Percentiles rank a stretch among this genome's conserved stretches.
These are phyloP conservation scores for Hansenula sp. DNA, from an alignment of 1,139 yeast genomes.

Conservation along the genomic window DNA sequence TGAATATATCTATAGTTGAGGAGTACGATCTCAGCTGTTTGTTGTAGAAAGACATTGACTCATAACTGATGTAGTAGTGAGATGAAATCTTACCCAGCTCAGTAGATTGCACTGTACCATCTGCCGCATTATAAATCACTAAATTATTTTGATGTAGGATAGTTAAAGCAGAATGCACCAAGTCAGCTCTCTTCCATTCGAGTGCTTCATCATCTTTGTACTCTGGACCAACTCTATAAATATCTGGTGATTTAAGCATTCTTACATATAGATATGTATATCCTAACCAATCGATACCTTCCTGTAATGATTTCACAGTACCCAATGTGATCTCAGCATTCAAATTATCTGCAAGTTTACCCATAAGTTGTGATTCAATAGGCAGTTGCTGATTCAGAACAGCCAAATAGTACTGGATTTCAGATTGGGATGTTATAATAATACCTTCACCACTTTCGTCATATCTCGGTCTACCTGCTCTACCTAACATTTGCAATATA, in stretches of 20 bases:
- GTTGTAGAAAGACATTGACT: conserved; percentile 64
- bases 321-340: conserved; percentile 90
- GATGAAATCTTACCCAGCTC: conserved; percentile 86
- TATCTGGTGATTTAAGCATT: conserved; percentile 68
- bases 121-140: conserved; percentile 49
- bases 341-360: conserved; percentile 64
- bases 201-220: conserved; percentile 50
- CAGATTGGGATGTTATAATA: conserved; percentile 83
- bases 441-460: conserved; percentile 94
- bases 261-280: conserved; percentile 78
- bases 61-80: conserved; percentile 75
- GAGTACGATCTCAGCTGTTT: conserved; percentile 60
- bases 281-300: conserved; percentile 77
- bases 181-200: conserved; percentile 53
- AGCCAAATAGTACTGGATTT: conserved; percentile 84
- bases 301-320: conserved; percentile 52
- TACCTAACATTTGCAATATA: conserved; percentile 90
- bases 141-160: conserved; percentile 53
- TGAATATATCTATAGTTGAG: conserved; percentile 68
- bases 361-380: conserved; percentile 82
- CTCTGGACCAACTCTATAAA: conserved; percentile 74
- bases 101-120: conserved; percentile 54
- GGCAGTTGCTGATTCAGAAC: conserved; percentile 87
- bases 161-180: conserved; percentile 73
- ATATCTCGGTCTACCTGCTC: conserved; percentile 97